Conservation (phyloP, 176 grass and related monocot genomes). For the Zoysia pacifica region DNA sequence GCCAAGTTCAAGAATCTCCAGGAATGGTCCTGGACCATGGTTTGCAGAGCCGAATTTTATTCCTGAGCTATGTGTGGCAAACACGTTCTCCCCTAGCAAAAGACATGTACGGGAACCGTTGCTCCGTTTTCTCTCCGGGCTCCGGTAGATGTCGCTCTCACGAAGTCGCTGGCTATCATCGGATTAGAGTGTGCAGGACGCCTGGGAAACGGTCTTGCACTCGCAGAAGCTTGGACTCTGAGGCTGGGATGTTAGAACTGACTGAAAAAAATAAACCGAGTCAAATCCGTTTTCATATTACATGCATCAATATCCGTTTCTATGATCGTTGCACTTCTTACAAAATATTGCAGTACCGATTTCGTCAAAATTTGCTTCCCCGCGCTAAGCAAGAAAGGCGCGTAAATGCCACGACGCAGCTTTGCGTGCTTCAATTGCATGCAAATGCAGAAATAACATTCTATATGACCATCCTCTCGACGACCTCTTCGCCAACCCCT, state of each 20-base stretch:
- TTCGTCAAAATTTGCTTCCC: neutral
- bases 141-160: neutral
- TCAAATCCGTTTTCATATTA: neutral
- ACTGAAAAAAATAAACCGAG: neutral
- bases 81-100: too few species aligned
- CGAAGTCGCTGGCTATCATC: neutral
- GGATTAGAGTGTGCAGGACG: neutral
- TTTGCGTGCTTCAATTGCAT: neutral
- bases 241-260: conserved; percentile 9
- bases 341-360: neutral
- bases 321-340: neutral
- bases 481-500: neutral
- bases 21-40: too few species aligned
- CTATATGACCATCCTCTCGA: neutral
- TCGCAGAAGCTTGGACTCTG: neutral
- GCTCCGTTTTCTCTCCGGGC: neutral
- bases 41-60: too few species aligned
- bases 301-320: neutral
- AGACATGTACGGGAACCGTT: neutral
- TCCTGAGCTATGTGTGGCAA: too few species aligned
- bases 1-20: too few species aligned
- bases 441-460: neutral
- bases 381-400: neutral
- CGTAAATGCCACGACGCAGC: neutral
- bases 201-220: conserved; percentile 12